These are phyloP conservation scores for Fusarium chuoi DNA, from an alignment of 2,329 filamentous ascomycete genomes.

Conservation along the genomic window DNA sequence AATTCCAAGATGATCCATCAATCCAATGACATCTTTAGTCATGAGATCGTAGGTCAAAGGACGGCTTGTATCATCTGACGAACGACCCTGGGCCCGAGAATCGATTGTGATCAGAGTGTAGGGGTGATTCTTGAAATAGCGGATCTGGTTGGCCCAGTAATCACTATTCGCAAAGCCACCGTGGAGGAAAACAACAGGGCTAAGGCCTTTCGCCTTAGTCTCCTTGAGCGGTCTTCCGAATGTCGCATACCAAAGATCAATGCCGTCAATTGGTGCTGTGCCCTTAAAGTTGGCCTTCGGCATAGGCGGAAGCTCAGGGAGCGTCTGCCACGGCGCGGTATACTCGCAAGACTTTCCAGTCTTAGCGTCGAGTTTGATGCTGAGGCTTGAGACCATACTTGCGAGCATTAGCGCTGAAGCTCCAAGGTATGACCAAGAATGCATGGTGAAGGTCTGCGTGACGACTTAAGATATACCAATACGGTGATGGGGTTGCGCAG, in stretches of 20 bases:
- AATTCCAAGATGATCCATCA: background rate
- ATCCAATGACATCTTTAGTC: background rate
- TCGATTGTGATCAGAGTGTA: background rate
- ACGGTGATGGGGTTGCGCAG: too few species aligned
- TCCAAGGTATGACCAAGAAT: background rate
- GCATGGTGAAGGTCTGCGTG: background rate
- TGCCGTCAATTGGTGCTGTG: background rate
- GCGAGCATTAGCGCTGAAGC: background rate
- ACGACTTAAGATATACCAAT: accelerated
- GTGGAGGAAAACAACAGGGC: background rate
- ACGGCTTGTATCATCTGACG: background rate
- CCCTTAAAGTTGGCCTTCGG: background rate
- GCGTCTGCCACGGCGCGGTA: background rate
- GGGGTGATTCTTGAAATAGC: background rate
- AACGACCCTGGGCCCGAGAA: background rate
- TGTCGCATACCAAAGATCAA: background rate
- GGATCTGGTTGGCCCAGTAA: background rate
- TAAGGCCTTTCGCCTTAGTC: background rate
- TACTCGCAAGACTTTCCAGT: background rate
- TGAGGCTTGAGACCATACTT: background rate
- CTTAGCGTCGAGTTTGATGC: background rate
- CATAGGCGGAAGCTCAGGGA: background rate
- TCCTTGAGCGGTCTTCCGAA: background rate
- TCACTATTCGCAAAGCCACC: slow-evolving; percentile 2
- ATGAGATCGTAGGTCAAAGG: background rate